Base-by-base conservation (phyloP, 331 rosid species). In the Cydonia oblonga region DNA sequence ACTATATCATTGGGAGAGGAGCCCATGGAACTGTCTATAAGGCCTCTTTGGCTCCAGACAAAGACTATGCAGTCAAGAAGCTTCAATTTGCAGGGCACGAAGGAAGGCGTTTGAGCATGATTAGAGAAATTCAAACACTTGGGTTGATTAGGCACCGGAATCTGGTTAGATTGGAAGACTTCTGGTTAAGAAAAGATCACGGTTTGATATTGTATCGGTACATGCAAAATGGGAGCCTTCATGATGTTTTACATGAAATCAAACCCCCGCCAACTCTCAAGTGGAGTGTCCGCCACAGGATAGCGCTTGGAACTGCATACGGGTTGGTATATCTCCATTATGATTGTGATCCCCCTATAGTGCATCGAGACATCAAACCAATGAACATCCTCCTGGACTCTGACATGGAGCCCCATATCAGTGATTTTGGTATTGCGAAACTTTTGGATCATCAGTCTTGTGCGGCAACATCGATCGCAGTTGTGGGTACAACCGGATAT, bases 281-380 rank as follows among this genome's bases (percentile, higher is more conserved):
- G 65, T 95, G 98, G 98, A 74, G 38, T 33, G 78, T 81, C 20
- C 87, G 96, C 54, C 68, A 81, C 64, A 85, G 78, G 74, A 89
- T 91, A 67, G 96, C 98, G 13, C 68, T 84, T 28, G 96, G 97
- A 79, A 83, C 83, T 71, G 96, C 96, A 24, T 89, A 88, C 53
- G 98, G 93, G 38, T 70, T 93, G 76, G 82, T 84, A 14, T 91
- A 89, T 81, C 93, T 95, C 67, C 97, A 95, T 75, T 80, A 81
- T 42, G 96, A 95, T 75, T 95, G 92, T 60, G 84, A 86, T 64
- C 97, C 96, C 76, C 69, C 85, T 51, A 85, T 95, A 19, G 87
- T 89, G 49, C 97, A 95, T 80, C 81, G 96, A 40, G 98, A 91
- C 81, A 83, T 95, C 86, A 91, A 95, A 72, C 93, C 98, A 3